Evolutionary conservation across 202 grass and related monocot genomes (phyloP).

Genomic region (Setaria italica): DNA sequence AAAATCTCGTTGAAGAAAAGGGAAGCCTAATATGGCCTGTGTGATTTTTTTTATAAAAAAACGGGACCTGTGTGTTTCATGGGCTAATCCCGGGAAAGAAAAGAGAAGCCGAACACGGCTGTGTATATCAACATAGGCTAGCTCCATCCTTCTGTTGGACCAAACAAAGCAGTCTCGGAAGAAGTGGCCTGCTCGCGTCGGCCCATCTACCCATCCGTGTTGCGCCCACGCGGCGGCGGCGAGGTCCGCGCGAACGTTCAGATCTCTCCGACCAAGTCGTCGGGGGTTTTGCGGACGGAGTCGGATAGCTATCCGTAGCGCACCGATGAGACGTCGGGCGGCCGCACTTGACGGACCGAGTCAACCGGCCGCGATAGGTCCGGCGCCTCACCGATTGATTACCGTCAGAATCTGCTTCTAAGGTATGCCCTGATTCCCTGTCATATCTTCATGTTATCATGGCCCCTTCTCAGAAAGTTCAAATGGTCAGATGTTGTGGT

Average conservation of each 20-base stretch:
- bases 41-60: too few relatives aligned
- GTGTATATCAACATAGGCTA: too few relatives aligned
- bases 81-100: too few relatives aligned
- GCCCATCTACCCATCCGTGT: neutral
- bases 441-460: neutral
- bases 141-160: neutral
- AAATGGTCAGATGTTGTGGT: too few relatives aligned
- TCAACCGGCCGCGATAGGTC: neutral
- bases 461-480: neutral
- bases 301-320: neutral
- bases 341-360: neutral
- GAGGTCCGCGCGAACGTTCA: neutral
- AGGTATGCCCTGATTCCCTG: neutral
- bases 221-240: neutral
- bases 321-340: neutral
- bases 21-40: too few relatives aligned
- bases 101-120: too few relatives aligned
- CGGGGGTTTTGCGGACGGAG: neutral
- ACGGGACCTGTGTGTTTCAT: too few relatives aligned
- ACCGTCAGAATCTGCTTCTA: neutral
- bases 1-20: neutral
- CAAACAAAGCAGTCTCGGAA: neutral
- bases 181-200: neutral
- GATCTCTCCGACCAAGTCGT: neutral
- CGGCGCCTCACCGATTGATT: neutral